Evolutionary conservation across 768 basidiomycete genomes (phyloP).

Genomic region (Strobilomyces confusus): DNA sequence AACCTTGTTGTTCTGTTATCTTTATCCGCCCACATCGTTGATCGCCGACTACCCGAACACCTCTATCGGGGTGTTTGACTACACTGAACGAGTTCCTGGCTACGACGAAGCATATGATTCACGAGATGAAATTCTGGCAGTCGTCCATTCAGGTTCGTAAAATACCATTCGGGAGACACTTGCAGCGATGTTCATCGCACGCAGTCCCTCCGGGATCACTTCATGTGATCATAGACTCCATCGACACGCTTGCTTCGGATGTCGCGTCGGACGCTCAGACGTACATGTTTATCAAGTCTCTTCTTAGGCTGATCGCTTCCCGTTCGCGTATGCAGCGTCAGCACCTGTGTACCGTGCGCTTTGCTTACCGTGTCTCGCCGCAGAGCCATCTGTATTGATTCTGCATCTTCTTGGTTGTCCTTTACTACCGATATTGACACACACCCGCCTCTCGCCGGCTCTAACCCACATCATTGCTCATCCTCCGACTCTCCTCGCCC

Average conservation of each 20-base stretch:
- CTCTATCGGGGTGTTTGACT: constrained; percentile 40
- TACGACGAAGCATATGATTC: constrained; percentile 42
- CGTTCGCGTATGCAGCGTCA: constrained; percentile 44
- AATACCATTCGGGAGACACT: neutral
- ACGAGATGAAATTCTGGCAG: constrained; percentile 36
- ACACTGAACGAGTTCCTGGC: constrained; percentile 47
- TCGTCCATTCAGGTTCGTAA: constrained; percentile 37
- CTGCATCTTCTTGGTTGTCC: constrained; percentile 52
- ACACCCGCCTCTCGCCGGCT: constrained; percentile 61
- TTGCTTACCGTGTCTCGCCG: constrained; percentile 6
- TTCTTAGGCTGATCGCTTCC: constrained; percentile 42
- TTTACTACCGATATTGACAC: constrained; percentile 52
- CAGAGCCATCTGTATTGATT: constrained; percentile 56
- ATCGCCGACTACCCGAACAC: constrained; percentile 30
- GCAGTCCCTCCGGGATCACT: constrained; percentile 46
- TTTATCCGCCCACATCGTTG: constrained; percentile 49
- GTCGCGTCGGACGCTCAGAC: constrained; percentile 50
- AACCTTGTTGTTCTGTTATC: constrained; percentile 53
- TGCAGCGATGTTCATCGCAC: constrained; percentile 4
- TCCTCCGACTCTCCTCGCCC: constrained; percentile 61
- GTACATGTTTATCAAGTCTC: constrained; percentile 46
- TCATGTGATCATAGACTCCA: constrained; percentile 67
- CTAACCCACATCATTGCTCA: constrained; percentile 64
- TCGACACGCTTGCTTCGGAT: constrained; percentile 62
- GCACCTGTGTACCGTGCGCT: neutral